Conservation (phyloP, 2,329 filamentous ascomycete species). For the Colletotrichum graminicola region DNA sequence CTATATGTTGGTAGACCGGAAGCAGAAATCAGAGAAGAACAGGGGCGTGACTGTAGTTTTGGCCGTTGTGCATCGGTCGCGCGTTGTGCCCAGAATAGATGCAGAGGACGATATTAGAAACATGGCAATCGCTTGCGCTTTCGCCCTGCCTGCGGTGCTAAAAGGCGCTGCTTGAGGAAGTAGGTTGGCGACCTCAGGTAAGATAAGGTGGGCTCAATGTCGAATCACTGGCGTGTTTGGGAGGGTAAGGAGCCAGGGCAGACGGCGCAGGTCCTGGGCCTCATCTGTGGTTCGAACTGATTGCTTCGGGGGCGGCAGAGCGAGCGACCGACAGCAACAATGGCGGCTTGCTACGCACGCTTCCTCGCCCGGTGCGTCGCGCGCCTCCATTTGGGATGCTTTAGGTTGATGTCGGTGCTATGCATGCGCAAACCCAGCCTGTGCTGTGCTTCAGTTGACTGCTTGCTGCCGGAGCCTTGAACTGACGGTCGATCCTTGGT, state of each 20-base stretch:
- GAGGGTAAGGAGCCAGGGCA: conserved; percentile 22
- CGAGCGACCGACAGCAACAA: conserved; percentile 7
- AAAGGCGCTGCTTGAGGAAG: background rate
- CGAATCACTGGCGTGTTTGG: conserved; percentile 34
- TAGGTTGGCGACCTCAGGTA: background rate
- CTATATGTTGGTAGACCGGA: background rate
- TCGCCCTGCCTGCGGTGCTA: background rate
- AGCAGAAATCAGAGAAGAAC: background rate
- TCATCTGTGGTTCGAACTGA: conserved; percentile 38
- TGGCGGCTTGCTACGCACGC: background rate
- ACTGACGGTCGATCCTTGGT: conserved; percentile 34
- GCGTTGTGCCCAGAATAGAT: conserved; percentile 38
- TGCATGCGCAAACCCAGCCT: conserved; percentile 3
- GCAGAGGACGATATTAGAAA: conserved; percentile 14
- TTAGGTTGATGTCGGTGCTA: conserved; percentile 30
- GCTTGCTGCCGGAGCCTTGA: conserved; percentile 24
- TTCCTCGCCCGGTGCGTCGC: background rate
- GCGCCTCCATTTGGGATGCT: conserved; percentile 4
- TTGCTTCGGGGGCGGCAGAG: conserved; percentile 25
- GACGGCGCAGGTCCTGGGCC: conserved; percentile 29
- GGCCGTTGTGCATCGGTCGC: conserved; percentile 9
- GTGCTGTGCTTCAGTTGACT: conserved; percentile 35
- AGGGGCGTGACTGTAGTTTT: conserved; percentile 24
- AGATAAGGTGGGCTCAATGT: conserved; percentile 8
- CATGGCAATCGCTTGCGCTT: conserved; percentile 8